Evolutionary conservation across 2,329 filamentous ascomycete genomes (phyloP).

Genomic region (Paecilomyces fulvus): DNA sequence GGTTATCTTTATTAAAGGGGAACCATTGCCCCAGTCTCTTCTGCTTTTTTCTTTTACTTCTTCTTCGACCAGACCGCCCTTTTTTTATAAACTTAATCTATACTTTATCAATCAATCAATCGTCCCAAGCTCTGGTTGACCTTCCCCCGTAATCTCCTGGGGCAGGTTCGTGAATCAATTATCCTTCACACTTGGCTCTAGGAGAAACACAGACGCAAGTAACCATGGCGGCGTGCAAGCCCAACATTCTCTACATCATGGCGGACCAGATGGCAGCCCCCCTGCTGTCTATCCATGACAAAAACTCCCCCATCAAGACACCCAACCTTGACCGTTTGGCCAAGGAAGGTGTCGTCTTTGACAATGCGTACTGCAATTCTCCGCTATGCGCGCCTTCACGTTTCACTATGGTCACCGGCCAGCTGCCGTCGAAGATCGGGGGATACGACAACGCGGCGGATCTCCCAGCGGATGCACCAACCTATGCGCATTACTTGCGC

Average conservation of each 20-base stretch:
- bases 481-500: conserved; percentile 86
- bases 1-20: not conserved
- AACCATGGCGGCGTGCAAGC: conserved; percentile 41
- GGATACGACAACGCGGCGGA: conserved; percentile 88
- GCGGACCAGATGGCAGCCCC: conserved; percentile 90
- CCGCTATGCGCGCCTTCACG: conserved; percentile 86
- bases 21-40: conserved; percentile 2
- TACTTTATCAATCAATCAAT: not conserved
- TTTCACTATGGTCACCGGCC: conserved; percentile 90
- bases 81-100: not conserved
- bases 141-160: not conserved
- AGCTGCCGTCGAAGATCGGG: conserved; percentile 82
- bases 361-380: conserved; percentile 89
- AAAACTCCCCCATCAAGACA: conserved; percentile 80
- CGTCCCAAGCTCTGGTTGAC: not conserved
- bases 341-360: conserved; percentile 75
- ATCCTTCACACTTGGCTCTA: not conserved
- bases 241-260: conserved; percentile 91
- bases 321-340: conserved; percentile 81
- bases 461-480: conserved; percentile 74
- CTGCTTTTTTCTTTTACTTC: not conserved
- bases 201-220: not conserved
- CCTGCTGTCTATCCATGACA: conserved; percentile 85
- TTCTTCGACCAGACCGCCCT: not conserved
- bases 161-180: not conserved